Percentiles rank a stretch among this genome's conserved stretches.
Conservation (phyloP, 495 filamentous ascomycete genomes). For the Lepraria neglecta region DNA sequence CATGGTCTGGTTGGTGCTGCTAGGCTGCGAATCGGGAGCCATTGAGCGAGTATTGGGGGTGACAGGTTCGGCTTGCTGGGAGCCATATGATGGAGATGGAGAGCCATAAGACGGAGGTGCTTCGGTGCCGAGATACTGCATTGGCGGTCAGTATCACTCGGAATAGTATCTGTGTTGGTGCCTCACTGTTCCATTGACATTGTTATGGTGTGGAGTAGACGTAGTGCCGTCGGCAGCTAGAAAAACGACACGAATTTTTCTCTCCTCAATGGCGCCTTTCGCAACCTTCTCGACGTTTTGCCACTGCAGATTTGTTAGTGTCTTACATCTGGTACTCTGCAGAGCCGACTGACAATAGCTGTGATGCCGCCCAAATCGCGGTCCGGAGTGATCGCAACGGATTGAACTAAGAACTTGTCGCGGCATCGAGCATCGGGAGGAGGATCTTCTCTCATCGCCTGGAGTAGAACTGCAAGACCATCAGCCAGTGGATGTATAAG, state of each 20-base stretch:
- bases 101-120: slow-evolving; percentile 54
- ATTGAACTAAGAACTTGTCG: slow-evolving; percentile 98
- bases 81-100: slow-evolving; percentile 47
- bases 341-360: slow-evolving; percentile 58
- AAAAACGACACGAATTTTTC: slow-evolving; percentile 92
- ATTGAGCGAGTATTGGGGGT: slow-evolving; percentile 29
- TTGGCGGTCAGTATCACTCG: neutral
- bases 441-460: slow-evolving; percentile 96
- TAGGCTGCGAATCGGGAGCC: slow-evolving; percentile 18
- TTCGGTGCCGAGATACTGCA: slow-evolving; percentile 34
- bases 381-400: slow-evolving; percentile 74
- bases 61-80: slow-evolving; percentile 41
- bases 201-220: slow-evolving; percentile 37
- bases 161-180: neutral
- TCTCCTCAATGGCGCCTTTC: slow-evolving; percentile 75
- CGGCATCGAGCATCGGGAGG: slow-evolving; percentile 78
- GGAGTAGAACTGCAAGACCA: slow-evolving; percentile 65
- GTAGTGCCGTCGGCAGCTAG: slow-evolving; percentile 51
- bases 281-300: slow-evolving; percentile 66
- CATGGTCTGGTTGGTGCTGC: neutral
- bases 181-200: slow-evolving; percentile 45
- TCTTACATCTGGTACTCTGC: slow-evolving; percentile 1
- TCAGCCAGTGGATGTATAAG: slow-evolving; percentile 19
- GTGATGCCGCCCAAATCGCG: slow-evolving; percentile 74
- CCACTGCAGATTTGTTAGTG: slow-evolving; percentile 53